Conservation (phyloP, 306 rosid genomes). For the Citrullus amarus region DNA sequence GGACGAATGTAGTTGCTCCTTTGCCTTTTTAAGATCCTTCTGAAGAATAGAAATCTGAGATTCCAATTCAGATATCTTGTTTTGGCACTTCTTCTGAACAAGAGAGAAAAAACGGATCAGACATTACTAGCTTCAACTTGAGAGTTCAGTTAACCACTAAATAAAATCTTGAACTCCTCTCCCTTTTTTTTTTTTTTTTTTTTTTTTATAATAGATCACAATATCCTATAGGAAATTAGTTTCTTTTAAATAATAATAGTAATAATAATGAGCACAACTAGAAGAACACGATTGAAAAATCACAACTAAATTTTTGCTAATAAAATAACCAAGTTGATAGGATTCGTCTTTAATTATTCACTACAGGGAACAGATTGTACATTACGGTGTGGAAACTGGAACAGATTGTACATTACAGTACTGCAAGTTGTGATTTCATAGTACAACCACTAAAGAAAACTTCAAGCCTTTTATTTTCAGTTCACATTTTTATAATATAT, state of each 20-base stretch:
- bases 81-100: slow-evolving; percentile 68
- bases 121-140: neutral
- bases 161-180: neutral
- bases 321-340: neutral
- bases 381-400: neutral
- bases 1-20: slow-evolving; percentile 40
- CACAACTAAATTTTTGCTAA: neutral
- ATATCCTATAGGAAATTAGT: neutral
- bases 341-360: neutral
- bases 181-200: neutral
- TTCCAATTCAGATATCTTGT: slow-evolving; percentile 73
- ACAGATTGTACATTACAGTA: neutral
- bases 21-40: slow-evolving; percentile 58
- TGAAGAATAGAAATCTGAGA: slow-evolving; percentile 67
- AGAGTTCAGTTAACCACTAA: neutral
- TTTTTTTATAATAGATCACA: neutral
- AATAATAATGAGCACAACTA: neutral
- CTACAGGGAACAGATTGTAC: neutral
- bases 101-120: neutral
- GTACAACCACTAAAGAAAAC: neutral
- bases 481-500: neutral
- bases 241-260: neutral
- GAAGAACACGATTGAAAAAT: neutral
- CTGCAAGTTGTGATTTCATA: neutral
- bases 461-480: neutral